phyloP scores from a whole-genome alignment of 2,329 filamentous ascomycete genomes.

The Trichophyton verrucosum region DNA sequence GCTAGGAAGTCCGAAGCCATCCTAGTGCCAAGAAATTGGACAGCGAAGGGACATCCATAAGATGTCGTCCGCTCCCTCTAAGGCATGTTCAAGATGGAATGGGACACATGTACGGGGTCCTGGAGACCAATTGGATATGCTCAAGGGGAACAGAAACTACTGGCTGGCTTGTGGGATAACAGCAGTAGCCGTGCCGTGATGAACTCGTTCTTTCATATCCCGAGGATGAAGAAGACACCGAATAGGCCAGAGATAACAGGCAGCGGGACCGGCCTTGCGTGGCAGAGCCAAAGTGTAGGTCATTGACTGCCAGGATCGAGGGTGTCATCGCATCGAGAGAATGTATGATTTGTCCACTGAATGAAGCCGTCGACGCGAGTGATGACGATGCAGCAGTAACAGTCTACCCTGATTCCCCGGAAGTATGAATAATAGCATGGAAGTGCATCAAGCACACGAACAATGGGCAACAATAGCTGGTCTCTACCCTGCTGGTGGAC shows the following conservation, averaged over 20 bases:
- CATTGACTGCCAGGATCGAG: neutral
- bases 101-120: no score
- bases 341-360: neutral
- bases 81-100: no score
- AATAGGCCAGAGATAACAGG: neutral
- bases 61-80: no score
- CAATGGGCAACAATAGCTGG: neutral
- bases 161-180: neutral
- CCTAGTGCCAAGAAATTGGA: no score
- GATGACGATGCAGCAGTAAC: neutral
- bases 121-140: neutral
- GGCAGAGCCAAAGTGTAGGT: neutral
- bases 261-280: neutral
- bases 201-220: neutral
- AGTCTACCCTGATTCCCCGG: neutral
- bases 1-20: no score
- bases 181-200: neutral
- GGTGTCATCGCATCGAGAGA: neutral
- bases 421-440: neutral
- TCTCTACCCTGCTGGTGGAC: neutral
- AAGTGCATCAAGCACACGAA: neutral
- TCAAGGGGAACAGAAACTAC: neutral
- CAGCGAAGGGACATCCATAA: no score
- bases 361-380: neutral
- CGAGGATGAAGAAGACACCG: neutral